phyloP scores from a whole-genome alignment of 352 stramenopile species.

The Phytopythium helicoides region DNA sequence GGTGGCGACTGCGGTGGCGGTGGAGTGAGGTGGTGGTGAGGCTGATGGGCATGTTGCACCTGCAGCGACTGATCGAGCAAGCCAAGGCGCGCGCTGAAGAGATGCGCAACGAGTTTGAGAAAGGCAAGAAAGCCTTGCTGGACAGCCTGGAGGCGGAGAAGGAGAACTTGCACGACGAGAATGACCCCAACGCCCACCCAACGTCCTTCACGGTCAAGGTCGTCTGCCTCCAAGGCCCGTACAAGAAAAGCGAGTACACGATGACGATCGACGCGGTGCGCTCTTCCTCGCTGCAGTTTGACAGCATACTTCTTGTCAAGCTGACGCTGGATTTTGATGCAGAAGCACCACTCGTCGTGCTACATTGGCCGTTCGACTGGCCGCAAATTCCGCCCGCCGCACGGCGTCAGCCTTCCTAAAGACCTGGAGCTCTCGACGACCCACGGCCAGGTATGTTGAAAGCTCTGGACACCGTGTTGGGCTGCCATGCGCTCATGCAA shows the following conservation, averaged over 20 bases:
- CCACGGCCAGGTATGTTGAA: constrained; percentile 52
- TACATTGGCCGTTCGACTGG: constrained; percentile 77
- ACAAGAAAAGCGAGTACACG: constrained; percentile 56
- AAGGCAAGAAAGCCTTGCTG: constrained; percentile 53
- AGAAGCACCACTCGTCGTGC: constrained; percentile 53
- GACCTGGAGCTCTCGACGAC: constrained; percentile 83
- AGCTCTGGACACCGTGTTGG: no score
- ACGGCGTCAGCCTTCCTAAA: constrained; percentile 74
- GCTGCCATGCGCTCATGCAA: neutral
- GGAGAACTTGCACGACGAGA: constrained; percentile 40
- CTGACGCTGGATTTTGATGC: neutral
- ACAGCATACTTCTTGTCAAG: neutral
- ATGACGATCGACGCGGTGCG: constrained; percentile 57
- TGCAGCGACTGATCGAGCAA: constrained; percentile 60
- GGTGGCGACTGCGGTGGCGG: constrained; percentile 13
- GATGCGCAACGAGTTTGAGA: constrained; percentile 46
- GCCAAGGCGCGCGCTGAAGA: constrained; percentile 41
- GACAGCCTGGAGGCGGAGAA: constrained; percentile 59
- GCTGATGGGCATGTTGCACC: neutral
- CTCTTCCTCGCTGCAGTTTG: neutral
- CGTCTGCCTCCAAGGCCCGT: constrained; percentile 47
- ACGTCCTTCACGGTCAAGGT: constrained; percentile 49
- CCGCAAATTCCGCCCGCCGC: constrained; percentile 70
- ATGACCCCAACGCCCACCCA: constrained; percentile 18
- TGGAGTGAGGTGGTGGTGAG: neutral